These are phyloP conservation scores for Toxicodendron radicans DNA, from an alignment of 345 rosid genomes.

Conservation along the genomic window DNA sequence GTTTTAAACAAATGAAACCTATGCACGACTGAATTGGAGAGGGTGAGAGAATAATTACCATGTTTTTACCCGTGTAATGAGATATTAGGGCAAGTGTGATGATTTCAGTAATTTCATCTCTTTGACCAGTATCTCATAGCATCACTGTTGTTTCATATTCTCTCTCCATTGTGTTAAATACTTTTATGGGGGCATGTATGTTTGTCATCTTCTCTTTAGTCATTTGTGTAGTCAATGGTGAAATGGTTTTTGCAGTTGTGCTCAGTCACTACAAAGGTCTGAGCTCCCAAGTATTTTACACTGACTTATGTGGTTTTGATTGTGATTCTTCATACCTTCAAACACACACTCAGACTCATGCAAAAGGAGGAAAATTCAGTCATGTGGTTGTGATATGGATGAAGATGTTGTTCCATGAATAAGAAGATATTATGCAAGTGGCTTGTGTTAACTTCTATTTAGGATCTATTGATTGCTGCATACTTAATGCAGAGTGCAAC, in stretches of 20 bases:
- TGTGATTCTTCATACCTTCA: neutral
- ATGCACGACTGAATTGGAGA: neutral
- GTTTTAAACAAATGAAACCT: neutral
- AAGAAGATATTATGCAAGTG: neutral
- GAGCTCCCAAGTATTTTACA: neutral
- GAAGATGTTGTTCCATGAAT: neutral
- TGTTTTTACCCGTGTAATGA: neutral
- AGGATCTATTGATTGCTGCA: neutral
- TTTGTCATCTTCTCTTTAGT: neutral
- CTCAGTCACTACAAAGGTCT: neutral
- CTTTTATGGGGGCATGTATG: neutral
- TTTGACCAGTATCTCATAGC: neutral
- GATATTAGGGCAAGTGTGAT: neutral
- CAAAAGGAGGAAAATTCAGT: neutral
- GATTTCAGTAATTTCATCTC: neutral
- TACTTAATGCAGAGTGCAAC: neutral
- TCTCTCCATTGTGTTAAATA: neutral
- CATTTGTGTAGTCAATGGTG: neutral
- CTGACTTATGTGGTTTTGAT: neutral
- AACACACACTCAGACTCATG: neutral
- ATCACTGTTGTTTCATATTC: no score
- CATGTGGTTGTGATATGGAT: neutral
- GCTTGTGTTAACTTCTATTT: conserved; percentile 1
- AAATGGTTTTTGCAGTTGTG: neutral
- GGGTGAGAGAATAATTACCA: neutral